These are phyloP conservation scores for Jaltomata sinuosa DNA, from an alignment of 257 asterid genomes.

Conservation along the genomic window DNA sequence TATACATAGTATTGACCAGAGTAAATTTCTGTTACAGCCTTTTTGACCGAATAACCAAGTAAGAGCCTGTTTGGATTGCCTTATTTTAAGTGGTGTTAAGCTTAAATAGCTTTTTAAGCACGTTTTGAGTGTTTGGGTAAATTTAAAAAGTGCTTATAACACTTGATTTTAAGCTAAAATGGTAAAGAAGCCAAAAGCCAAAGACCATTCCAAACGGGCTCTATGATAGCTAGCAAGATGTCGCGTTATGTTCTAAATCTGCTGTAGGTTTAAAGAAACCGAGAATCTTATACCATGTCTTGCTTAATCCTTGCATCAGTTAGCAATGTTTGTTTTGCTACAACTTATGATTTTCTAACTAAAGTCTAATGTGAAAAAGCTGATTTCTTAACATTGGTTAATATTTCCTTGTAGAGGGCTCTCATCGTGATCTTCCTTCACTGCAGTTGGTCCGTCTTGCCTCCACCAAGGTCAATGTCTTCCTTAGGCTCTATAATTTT, in stretches of 20 bases:
- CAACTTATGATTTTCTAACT: not conserved
- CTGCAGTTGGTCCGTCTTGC: slow-evolving; percentile 72
- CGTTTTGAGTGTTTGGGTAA: too few species aligned
- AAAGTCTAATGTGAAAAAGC: not conserved
- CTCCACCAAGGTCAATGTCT: slow-evolving; percentile 49
- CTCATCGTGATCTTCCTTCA: slow-evolving; percentile 94
- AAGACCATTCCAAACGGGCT: too few species aligned
- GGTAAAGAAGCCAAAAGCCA: too few species aligned
- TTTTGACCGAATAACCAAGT: not conserved
- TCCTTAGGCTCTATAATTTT: not conserved
- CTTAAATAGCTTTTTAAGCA: too few species aligned
- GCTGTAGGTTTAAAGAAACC: not conserved
- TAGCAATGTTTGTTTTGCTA: not conserved
- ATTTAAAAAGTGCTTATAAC: too few species aligned
- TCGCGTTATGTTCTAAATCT: not conserved
- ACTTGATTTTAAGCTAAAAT: too few species aligned
- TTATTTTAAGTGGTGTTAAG: too few species aligned
- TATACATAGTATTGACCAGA: not conserved
- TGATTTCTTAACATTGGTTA: slow-evolving; percentile 3
- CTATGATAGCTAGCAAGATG: not conserved
- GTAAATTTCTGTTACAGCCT: not conserved
- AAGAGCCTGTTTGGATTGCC: too few species aligned
- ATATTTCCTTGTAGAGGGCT: slow-evolving; percentile 55
- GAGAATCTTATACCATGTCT: not conserved
- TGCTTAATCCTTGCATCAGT: not conserved